Percentiles rank a stretch among this genome's conserved stretches.
Conservation (phyloP, 2,329 filamentous ascomycete species). For the Colletotrichum tabaci region DNA sequence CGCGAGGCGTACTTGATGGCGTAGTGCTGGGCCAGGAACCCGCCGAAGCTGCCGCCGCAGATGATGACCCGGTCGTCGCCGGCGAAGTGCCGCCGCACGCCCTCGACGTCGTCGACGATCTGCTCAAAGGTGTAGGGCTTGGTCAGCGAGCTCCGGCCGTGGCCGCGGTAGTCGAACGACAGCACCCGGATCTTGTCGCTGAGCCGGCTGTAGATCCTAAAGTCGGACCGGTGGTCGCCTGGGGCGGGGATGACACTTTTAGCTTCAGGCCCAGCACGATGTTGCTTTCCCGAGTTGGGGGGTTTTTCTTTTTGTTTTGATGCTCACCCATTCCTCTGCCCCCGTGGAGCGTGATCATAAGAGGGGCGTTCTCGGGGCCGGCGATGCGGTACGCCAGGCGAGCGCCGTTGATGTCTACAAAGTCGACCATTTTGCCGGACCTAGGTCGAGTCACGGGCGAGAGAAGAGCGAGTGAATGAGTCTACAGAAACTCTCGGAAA, state of each 20-base stretch:
- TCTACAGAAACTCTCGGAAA: no score
- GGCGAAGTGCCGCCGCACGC: constrained; percentile 49
- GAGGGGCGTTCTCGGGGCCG: constrained; percentile 49
- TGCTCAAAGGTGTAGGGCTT: constrained; percentile 54
- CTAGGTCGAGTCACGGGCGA: no score
- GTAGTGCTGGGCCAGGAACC: constrained; percentile 57
- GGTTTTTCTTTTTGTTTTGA: no score
- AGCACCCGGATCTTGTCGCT: constrained; percentile 49
- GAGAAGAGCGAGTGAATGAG: neutral
- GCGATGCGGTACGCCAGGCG: constrained; percentile 51
- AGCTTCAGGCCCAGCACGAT: no score
- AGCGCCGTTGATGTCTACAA: constrained; percentile 53
- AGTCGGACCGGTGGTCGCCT: constrained; percentile 54
- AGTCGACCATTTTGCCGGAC: constrained; percentile 40
- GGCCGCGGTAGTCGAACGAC: constrained; percentile 55
- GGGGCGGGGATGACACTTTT: neutral
- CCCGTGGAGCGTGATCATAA: constrained; percentile 56
- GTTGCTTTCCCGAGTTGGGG: no score
- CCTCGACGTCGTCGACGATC: constrained; percentile 56
- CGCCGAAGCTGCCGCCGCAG: constrained; percentile 57
- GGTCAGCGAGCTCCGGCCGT: constrained; percentile 53
- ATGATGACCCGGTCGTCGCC: constrained; percentile 49
- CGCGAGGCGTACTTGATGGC: constrained; percentile 53
- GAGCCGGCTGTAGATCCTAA: constrained; percentile 50
- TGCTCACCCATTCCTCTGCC: constrained; percentile 53